A percentile compares a stretch with the other conserved stretches of the same genome.
Conservation (phyloP, 352 stramenopile genomes). For the Phytopythium chamaehyphon region DNA sequence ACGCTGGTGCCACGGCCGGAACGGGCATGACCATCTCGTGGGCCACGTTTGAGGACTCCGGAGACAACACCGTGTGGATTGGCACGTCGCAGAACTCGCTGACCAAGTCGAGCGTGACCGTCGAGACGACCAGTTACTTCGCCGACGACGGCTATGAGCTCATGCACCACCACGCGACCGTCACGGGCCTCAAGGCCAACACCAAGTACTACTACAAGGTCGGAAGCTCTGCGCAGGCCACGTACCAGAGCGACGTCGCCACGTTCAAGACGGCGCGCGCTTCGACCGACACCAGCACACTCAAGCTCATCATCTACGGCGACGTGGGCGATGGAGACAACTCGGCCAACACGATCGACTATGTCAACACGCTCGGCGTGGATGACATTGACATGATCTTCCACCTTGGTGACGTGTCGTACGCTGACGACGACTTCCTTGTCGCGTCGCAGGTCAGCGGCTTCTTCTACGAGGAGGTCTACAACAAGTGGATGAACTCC, state of each 20-base stretch:
- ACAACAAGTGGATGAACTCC: constrained; percentile 63
- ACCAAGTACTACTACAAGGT: constrained; percentile 30
- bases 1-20: constrained; percentile 18
- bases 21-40: constrained; percentile 42
- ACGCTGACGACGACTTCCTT: constrained; percentile 32
- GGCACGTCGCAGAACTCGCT: constrained; percentile 18
- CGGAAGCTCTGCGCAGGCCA: constrained; percentile 12
- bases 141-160: constrained; percentile 39
- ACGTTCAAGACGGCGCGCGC: constrained; percentile 29
- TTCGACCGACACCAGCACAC: constrained; percentile 13
- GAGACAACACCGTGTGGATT: constrained; percentile 39
- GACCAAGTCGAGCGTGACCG: constrained; percentile 1
- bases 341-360: constrained; percentile 23
- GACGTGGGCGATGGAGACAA: constrained; percentile 36
- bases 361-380: constrained; percentile 23
- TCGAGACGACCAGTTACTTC: constrained; percentile 35
- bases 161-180: constrained; percentile 32
- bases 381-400: constrained; percentile 23
- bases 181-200: constrained; percentile 16
- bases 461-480: constrained; percentile 40
- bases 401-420: constrained; percentile 40
- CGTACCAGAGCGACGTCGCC: constrained; percentile 17
- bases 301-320: constrained; percentile 45
- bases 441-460: constrained; percentile 12
- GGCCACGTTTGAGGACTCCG: constrained; percentile 30